Base-by-base conservation (phyloP, 257 asterid genomes). In the Coffea canephora region DNA sequence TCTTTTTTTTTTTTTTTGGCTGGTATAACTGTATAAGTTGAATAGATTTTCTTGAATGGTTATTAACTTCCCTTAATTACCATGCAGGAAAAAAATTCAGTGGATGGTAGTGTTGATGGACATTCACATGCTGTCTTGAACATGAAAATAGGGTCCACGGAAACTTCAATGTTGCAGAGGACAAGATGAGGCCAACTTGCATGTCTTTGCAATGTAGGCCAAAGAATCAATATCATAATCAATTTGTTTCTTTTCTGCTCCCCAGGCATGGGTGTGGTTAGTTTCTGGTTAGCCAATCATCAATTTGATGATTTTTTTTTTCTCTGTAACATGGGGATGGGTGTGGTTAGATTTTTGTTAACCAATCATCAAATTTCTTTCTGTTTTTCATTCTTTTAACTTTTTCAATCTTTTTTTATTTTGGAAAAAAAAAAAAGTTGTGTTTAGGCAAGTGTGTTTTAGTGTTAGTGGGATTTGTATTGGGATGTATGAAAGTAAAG, bases 121-220 rank as follows among this genome's bases (percentile, higher is more conserved):
- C 25, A 52, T 21, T 78, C 70, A 78, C 81, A 78, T 78, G 81
- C 14, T 49, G 45, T 76, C 79, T 77, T 75, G 69, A 78, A 77
- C 79, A 71, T 84, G 77, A 72, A 67, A 4, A 41, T 50, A 57
- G 77, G 81, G 49, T 79, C 83, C 43, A 81, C 46, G 61, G 79
- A 54, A 77, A 85, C 79, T 69, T 75, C 67, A 80, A 57, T 78
- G 81, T 74, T 74, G 78, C 83, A 73, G 77, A 73, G 85, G 73
- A 83, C 87, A 81, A 57, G 89, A 86, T 77, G 80, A 83, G 87
- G 82, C 79, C 79, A 74, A 83, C 84, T 78, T 83, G 85, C 77
- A 81, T 39, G 2, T 86, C 81, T 70, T 34, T 77, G 64, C 82
- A 69, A 65, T 83, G 27, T 83, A 74, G 79, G 75, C 80, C 80